phyloP scores from a whole-genome alignment of 202 grass and related monocot genomes.

The Carex arenaria region DNA sequence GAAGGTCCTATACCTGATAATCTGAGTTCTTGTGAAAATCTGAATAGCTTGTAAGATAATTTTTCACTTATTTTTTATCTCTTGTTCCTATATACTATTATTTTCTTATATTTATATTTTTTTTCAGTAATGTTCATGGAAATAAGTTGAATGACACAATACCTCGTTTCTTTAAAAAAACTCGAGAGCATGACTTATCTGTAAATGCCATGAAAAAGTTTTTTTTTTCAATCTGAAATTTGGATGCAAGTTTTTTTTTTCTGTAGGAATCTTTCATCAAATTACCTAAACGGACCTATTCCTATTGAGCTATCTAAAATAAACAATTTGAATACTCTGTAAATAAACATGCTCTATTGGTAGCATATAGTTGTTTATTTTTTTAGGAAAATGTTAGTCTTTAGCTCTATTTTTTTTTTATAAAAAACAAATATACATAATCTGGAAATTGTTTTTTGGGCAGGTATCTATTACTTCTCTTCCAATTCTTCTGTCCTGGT shows the following conservation, averaged over 20 bases:
- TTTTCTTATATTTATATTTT: conserved; percentile 17
- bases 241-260: conserved; percentile 13
- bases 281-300: conserved; percentile 57
- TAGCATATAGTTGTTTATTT: background rate
- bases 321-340: conserved; percentile 83
- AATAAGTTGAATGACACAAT: conserved; percentile 84
- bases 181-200: conserved; percentile 84
- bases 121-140: conserved; percentile 71
- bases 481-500: no score
- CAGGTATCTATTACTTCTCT: no score
- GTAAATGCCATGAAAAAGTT: conserved; percentile 28
- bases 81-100: background rate
- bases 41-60: conserved; percentile 73
- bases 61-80: background rate
- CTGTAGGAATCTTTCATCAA: conserved; percentile 79
- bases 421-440: no score
- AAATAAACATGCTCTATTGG: conserved; percentile 17
- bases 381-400: no score
- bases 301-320: conserved; percentile 75
- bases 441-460: no score
- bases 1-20: conserved; percentile 71
- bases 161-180: conserved; percentile 61
- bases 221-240: conserved; percentile 15
- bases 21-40: conserved; percentile 63
- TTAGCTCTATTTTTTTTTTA: no score